Base-by-base conservation (phyloP, 176 grass and related monocot genomes). In the Cenchrus fungigraminus region DNA sequence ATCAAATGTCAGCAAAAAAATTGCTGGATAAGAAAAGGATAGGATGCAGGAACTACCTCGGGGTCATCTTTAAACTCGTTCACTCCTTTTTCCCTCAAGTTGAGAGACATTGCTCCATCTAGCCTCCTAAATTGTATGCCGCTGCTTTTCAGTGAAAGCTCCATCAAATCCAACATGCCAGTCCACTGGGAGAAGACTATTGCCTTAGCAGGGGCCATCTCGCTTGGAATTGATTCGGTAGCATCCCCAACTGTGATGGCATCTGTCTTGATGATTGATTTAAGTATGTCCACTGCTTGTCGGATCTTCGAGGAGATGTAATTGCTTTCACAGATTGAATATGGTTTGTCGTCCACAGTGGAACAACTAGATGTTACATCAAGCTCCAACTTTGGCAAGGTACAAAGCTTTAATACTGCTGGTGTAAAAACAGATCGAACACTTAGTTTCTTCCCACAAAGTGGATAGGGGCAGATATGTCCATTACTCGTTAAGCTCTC, bases 111-210 rank as follows among this genome's bases (percentile, higher is more conserved):
- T 32, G 85, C 63, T 58, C 96, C 93, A 79, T 98, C 96, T 51
- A 98, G 87, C 60, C 96, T 93, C 66, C 96, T 90, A 88, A 92
- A 98, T 62, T 89, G 83, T 73, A 94, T 92, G 49, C 62, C 37
- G 72, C 71, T 88, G 42, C 74, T 79, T 32, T 88, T 87, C 83
- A 98, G 71, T 61, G 89, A 95, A 87, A 93, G 79, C 83, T 93
- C 85, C 65, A 98, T 67, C 83, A 98, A 87, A 79, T 98, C 80
- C 73, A 98, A 75, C 95, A 98, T 90, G 73, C 95, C 94, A 76
- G 91, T 98, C 93, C 95, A 98, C 84, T 95, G 95, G 55, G 93
- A 92, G 87, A 98, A 98, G 28, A 98, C 87, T 61, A 98, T 95
- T 12, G 91, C 93, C 68, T 98, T 98, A 31, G 79, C 81, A 52